Evolutionary conservation across 768 basidiomycete species (phyloP).

Genomic region (Hypholoma sublateritium): DNA sequence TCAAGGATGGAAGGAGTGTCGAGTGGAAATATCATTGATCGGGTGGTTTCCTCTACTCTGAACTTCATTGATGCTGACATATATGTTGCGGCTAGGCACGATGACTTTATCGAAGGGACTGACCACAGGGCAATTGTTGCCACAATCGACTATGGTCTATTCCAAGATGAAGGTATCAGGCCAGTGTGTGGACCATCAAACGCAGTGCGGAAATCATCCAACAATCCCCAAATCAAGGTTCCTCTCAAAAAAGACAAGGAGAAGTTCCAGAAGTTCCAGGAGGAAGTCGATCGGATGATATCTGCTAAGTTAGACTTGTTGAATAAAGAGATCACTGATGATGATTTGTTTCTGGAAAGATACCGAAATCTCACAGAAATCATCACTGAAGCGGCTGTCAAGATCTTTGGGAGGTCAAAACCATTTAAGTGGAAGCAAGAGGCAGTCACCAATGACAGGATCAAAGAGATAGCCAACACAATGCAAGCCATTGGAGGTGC

Average conservation of each 20-base stretch:
- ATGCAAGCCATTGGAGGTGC: neutral
- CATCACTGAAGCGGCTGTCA: neutral
- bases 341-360: neutral
- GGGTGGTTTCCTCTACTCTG: neutral
- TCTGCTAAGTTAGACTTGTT: neutral
- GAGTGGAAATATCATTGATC: conserved; percentile 10
- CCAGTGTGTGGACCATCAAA: neutral
- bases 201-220: neutral
- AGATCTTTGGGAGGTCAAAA: conserved; percentile 1
- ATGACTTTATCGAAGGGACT: conserved; percentile 3
- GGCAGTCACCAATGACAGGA: neutral
- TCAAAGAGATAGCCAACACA: neutral
- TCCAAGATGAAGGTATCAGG: neutral
- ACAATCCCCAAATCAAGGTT: conserved; percentile 3
- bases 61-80: conserved; percentile 4
- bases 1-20: neutral
- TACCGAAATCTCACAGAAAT: neutral
- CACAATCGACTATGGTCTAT: neutral
- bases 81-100: neutral
- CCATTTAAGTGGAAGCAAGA: neutral
- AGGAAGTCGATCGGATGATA: neutral
- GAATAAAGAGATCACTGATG: neutral
- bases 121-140: conserved; percentile 7
- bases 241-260: conserved; percentile 6
- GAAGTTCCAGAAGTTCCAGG: neutral